Evolutionary conservation across 2,329 filamentous ascomycete species (phyloP), one percentile per base, ranked within the genome.

Genomic region (Diplodia sapinea): DNA sequence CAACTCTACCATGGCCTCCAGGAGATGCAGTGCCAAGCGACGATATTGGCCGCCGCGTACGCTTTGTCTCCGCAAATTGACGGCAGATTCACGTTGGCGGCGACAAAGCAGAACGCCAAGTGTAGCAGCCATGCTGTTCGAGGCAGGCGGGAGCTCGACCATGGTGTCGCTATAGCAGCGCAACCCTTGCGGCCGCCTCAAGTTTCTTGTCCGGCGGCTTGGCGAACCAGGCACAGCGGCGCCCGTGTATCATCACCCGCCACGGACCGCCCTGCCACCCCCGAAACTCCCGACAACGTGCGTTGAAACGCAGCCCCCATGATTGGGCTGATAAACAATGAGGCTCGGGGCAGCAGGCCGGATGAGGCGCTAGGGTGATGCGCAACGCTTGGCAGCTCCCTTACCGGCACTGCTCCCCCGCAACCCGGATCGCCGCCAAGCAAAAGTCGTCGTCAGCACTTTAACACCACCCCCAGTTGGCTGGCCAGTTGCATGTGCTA

Each of bases 361-460:
- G 36, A 63, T 51, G 29, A 31, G 17, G 59, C 59, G 11, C 17
- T 63, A 51, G 57, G 43, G 12, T 43, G 43, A 15, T 50, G 43
- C 26, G 40, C 26, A 12, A 7, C 7, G 38, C 57, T 62, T 62
- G 57, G 57, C 57, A 62, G 23, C 57, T 62, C 26, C 43, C 57
- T 26, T 62, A 33, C 43, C 17, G 40, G 43, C 40, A 47, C 26
- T 15, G 13, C 29, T 47, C 26, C 43, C 57, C 57, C 40, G 43
- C 40, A 50, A 15, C 43, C 47, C 12, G 47, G 59, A 63, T 63
- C 47, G n/a, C 26, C 47, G 59, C 59, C 59, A 63, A 63, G 59
- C 23, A 15, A 63, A 63, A 63, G 59, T 63, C 43, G 59, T 63
- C 59, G 59, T 63, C 59, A 63, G 59, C 59, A 63, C 59, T 47